Percentiles rank a stretch among this genome's conserved stretches.
phyloP scores from a whole-genome alignment of 1,139 yeast genomes.

The Ogataea hybrid region DNA sequence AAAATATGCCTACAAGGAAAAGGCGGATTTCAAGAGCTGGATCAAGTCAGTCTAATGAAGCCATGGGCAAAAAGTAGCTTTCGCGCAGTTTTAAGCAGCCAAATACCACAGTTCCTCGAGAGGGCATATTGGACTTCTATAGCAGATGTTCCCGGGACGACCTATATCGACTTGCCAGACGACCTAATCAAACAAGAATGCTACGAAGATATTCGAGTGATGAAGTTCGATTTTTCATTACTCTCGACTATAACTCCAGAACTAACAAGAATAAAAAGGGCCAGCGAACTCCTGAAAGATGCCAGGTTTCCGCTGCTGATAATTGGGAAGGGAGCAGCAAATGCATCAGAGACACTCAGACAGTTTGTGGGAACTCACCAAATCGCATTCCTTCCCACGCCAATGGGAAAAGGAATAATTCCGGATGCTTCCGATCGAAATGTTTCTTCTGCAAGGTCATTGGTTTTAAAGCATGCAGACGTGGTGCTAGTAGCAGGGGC shows the following conservation, averaged over 20 bases:
- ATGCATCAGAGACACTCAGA: constrained; percentile 39
- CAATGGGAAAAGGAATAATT: constrained; percentile 73
- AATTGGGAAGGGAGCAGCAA: constrained; percentile 64
- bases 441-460: constrained; percentile 58
- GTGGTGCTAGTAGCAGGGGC: constrained; percentile 48
- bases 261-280: constrained; percentile 35
- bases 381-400: constrained; percentile 62
- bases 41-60: constrained; percentile 48
- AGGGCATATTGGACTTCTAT: no score
- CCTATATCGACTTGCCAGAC: constrained; percentile 65
- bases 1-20: constrained; percentile 45
- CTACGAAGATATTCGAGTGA: background rate
- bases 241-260: constrained; percentile 25
- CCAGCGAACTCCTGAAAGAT: constrained; percentile 33
- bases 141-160: no score
- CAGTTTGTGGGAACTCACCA: constrained; percentile 39
- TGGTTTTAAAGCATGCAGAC: constrained; percentile 52
- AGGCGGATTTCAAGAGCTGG: constrained; percentile 69
- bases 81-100: no score
- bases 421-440: constrained; percentile 47
- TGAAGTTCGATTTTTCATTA: background rate
- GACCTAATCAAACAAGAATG: constrained; percentile 42
- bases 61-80: no score
- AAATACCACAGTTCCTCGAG: no score
- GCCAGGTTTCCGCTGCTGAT: constrained; percentile 51